These are phyloP conservation scores for Climacium dendroides DNA, from an alignment of 225 moss, liverwort and hornwort genomes.

Conservation along the genomic window DNA sequence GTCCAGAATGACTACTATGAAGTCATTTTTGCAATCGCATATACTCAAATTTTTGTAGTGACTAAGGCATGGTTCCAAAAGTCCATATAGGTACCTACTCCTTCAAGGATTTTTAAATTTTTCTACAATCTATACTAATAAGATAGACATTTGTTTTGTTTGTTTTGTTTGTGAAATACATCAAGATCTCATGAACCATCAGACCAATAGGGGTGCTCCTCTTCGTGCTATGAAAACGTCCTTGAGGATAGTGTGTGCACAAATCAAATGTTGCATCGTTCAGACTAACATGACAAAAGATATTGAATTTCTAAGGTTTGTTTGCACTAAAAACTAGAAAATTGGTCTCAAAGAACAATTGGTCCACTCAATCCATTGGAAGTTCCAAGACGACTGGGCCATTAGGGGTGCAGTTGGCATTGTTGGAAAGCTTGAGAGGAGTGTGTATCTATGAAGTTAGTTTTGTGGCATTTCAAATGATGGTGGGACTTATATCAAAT, in stretches of 20 bases:
- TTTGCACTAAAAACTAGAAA: neutral
- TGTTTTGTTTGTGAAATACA: neutral
- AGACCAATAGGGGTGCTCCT: too few species aligned
- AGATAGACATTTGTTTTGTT: neutral
- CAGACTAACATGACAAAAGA: neutral
- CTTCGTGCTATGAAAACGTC: rapidly evolving
- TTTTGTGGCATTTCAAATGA: too few species aligned
- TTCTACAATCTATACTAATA: neutral
- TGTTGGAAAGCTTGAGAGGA: too few species aligned
- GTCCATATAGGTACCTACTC: neutral
- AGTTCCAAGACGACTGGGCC: rapidly evolving
- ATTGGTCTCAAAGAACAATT: neutral
- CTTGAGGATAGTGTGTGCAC: neutral
- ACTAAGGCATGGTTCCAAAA: neutral
- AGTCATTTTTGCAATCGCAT: too few species aligned
- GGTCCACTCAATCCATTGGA: too few species aligned
- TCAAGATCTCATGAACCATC: rapidly evolving
- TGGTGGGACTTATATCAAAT: too few species aligned
- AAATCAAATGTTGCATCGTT: neutral
- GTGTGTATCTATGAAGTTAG: too few species aligned
- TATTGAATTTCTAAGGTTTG: neutral
- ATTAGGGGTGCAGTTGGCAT: too few species aligned
- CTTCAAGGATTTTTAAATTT: neutral
- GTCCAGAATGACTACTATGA: too few species aligned
- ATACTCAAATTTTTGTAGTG: too few species aligned